Base-by-base conservation (phyloP, 306 rosid genomes). In the Prunus salicina region DNA sequence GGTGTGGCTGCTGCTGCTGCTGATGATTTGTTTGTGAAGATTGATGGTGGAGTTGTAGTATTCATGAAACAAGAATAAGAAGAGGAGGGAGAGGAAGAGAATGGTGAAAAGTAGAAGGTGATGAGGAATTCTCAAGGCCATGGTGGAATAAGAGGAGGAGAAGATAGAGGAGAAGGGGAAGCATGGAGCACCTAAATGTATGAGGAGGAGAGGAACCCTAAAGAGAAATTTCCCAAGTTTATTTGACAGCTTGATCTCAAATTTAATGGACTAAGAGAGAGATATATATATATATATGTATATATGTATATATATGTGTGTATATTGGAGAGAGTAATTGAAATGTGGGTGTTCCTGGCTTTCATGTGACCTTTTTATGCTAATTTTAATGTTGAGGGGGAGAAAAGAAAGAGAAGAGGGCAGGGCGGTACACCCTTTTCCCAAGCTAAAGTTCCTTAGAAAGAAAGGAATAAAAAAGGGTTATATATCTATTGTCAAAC, bases 41-140 rank as follows among this genome's bases (percentile, higher is more conserved):
- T 46, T 63, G 8, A 45, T 76, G 83, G 71, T 83, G 81, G 67
- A 15, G 86, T 84, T 82, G 81, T 81, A 74, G 67, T 78, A 84
- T 77, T 91, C 86, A 82, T 88, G 96, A 72, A 89, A 80, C 68
- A 91, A 75, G 12, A 90, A 28, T 24, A 91, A 55, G 45, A 87
- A 58, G 28, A 73, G 69, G 58, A 61, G 38, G 67, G 65, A 73
- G 47, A 73, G 22, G 69, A 47, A 46, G 24, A 93, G 45, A 34
- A 92, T 82, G 76, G 89, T 84, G 50, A 84, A 80, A 30, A 92
- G 32, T 32, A 78, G 77, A 4, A 45, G 60, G 47, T 27, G 34
- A 41, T 82, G 90, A 65, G 88, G 83, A 51, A 77, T 46, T 90
- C 80, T 94, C 66, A 86, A 76, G 90, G 96, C 85, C 98, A 94